Conservation (phyloP, 495 filamentous ascomycete species). For the Cenococcum geophilum region DNA sequence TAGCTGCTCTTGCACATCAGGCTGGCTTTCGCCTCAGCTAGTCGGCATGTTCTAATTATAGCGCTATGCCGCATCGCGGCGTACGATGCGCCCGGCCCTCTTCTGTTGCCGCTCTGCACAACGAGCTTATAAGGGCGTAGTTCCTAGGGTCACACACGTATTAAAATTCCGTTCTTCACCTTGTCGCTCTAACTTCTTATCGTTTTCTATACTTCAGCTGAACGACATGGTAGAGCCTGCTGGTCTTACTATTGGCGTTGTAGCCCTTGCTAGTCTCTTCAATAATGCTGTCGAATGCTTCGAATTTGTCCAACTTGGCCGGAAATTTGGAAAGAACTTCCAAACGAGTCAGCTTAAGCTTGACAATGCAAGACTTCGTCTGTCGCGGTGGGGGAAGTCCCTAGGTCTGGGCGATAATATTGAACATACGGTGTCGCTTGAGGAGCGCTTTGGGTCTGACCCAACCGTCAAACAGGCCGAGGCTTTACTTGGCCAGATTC, state of each 20-base stretch:
- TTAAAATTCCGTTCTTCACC: no score
- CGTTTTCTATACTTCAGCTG: no score
- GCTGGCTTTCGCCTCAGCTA: no score
- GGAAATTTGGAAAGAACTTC: slow-evolving; percentile 25
- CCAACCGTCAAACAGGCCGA: background rate
- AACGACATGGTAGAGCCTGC: slow-evolving; percentile 22
- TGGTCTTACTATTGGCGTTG: slow-evolving; percentile 15
- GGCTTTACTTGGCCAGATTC: background rate
- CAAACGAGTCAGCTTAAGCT: slow-evolving; percentile 25
- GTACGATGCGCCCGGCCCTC: no score
- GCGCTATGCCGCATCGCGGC: no score
- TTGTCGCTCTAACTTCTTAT: no score
- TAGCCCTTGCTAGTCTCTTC: slow-evolving; percentile 22
- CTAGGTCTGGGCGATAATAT: slow-evolving; percentile 8
- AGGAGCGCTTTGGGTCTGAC: no score
- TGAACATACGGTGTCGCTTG: slow-evolving; percentile 7
- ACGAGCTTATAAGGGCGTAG: no score
- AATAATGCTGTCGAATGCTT: slow-evolving; percentile 29
- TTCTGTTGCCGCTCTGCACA: no score
- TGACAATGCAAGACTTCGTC: slow-evolving; percentile 23
- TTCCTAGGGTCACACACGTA: no score
- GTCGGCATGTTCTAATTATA: no score
- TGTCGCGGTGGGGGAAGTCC: slow-evolving; percentile 25
- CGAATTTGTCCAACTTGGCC: slow-evolving; percentile 26
- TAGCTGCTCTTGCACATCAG: no score